phyloP scores from a whole-genome alignment of 805 yeast genomes.

The Kluyveromyces dobzhanskii region DNA sequence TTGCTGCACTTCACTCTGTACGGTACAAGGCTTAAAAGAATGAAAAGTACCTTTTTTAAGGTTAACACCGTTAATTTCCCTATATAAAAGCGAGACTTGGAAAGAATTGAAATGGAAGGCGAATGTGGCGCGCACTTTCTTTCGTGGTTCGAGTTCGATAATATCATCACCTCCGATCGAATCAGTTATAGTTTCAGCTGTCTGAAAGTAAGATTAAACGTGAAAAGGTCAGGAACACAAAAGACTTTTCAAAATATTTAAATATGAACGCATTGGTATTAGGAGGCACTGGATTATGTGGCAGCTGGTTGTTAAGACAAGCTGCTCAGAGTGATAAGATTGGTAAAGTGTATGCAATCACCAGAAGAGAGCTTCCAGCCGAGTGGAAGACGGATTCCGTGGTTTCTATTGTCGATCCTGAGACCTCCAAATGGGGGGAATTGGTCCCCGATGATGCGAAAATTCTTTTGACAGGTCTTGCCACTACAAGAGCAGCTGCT shows the following conservation, averaged over 20 bases:
- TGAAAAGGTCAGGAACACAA: too few relatives aligned
- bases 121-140: too few relatives aligned
- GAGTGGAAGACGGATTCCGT: constrained; percentile 22
- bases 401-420: constrained; percentile 35
- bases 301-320: constrained; percentile 43
- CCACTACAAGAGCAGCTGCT: constrained; percentile 65
- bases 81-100: too few relatives aligned
- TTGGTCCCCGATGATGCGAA: constrained; percentile 32
- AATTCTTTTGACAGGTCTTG: constrained; percentile 56
- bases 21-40: too few relatives aligned
- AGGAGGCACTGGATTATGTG: constrained; percentile 80
- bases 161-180: too few relatives aligned
- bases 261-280: constrained; percentile 32
- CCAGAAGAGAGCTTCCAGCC: constrained; percentile 39
- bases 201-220: too few relatives aligned
- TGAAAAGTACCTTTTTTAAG: too few relatives aligned
- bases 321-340: constrained; percentile 33
- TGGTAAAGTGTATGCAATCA: constrained; percentile 38
- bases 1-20: too few relatives aligned
- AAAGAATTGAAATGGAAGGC: too few relatives aligned
- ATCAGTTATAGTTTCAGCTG: too few relatives aligned
- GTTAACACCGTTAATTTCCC: too few relatives aligned
- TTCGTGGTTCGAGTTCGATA: too few relatives aligned
- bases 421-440: constrained; percentile 43
- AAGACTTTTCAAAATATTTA: not conserved